Base-by-base conservation (phyloP, 768 basidiomycete genomes). In the Lactarius sp. region DNA sequence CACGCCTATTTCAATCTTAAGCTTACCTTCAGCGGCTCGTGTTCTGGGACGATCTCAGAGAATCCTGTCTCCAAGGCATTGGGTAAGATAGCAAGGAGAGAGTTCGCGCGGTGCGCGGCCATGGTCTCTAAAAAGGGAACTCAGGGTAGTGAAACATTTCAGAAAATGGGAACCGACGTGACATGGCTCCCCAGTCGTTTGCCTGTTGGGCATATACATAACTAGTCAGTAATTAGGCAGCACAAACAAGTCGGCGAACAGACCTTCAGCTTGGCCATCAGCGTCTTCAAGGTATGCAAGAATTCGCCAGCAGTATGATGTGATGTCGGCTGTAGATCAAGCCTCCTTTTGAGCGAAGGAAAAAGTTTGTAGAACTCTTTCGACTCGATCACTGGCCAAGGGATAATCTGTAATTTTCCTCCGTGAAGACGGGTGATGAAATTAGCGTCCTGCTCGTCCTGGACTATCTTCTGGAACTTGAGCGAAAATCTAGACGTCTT, bases 251-350 rank as follows among this genome's bases (percentile, higher is more conserved):
- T 9, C 1, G 14, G 6, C 8, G 22, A 22, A 46, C 60, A 20
- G 46, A 83, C 85, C 78, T 86, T 86, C 49, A 86, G 68, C 60
- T 86, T 87, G 4, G 85, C 85, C 85, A 86, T 86, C 47, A 86
- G 66, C 0, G 83, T 83, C 71, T 86, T 86, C 71, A 87, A 71
- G 1, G 79, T 75, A 33, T 81, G 79, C 10, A 86, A 70, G 66
- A 87, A 86, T 59, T 82, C 77, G 16, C 81, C 82, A 0, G 82
- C 85, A 0, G 78, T 75, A 0, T 69, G 72, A 67, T 86, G 84
- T 0, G 84, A 84, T 1, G 80, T 60, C 4, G 68, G 60, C 65
- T 85, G 83, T 46, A 76, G 75, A 62, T 85, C 81, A 6, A 87
- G 71, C 4, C 73, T 73, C 54, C 72, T 73, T 64, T 81, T 83